Base-by-base conservation (phyloP, 164 flowering plant genomes). In the Cinnamomum chago region DNA sequence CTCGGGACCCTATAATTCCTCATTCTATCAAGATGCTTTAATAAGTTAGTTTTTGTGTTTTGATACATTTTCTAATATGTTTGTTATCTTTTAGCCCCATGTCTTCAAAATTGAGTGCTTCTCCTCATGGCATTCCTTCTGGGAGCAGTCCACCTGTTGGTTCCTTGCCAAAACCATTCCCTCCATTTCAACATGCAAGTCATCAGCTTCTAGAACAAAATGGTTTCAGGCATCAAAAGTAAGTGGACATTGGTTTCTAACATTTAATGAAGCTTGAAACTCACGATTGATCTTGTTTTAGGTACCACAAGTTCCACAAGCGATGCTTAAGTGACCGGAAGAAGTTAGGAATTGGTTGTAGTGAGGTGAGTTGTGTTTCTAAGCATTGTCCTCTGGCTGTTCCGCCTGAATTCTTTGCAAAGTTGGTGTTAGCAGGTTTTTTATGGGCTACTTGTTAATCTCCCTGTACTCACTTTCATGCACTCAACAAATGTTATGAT, bases 141-240 rank as follows among this genome's bases (percentile, higher is more conserved):
- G 90, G 93, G 40, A 83, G 89, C 79, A 93, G 98, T 83, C 96
- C 98, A 28, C 99, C 98, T 0, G 96, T 91, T 72, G 97, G 97
- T 62, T 95, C 99, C 24, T 58, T 88, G 82, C 97, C 97, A 72
- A 93, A 93, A 82, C 76, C 98, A 71, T 88, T 95, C 77, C 98
- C 96, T 66, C 88, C 93, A 60, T 95, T 93, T 85, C 99, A 93
- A 84, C 99, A 95, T 82, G 96, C 99, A 71, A 95, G 99, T 81
- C 99, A 95, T 82, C 92, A 88, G 79, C 91, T 93, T 75, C 80
- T 95, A 62, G 96, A 92, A 83, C 96, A 92, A 85, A 95, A 93
- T 82, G 97, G 99, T 76, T 95, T 92, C 82, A 91, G 78, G 79
- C 98, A 93, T 81, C 98, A 95, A 74, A 88, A 85, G 99, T 95